A percentile compares a stretch with the other conserved stretches of the same genome.
These are phyloP conservation scores for Centella asiatica DNA, from an alignment of 129 eudicot species.

Conservation along the genomic window DNA sequence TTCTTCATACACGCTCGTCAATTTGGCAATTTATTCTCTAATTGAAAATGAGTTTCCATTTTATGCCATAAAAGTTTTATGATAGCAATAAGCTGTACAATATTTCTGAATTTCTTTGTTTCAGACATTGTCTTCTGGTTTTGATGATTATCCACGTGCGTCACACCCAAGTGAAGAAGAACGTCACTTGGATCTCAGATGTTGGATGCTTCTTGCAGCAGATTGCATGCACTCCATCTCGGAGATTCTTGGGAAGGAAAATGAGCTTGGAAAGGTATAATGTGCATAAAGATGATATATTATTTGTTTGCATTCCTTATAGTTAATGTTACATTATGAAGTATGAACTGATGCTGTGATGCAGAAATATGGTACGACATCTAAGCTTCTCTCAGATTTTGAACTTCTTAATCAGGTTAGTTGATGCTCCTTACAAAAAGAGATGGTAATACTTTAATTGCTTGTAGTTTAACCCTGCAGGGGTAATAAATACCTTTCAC, in stretches of 20 bases:
- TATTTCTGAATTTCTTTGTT: constrained; percentile 12
- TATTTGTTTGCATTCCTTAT: not conserved
- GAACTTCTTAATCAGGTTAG: constrained; percentile 80
- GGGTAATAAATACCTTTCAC: too few species aligned
- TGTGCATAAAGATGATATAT: not conserved
- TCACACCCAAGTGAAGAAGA: constrained; percentile 91
- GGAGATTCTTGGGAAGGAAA: constrained; percentile 39
- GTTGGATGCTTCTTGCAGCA: constrained; percentile 99
- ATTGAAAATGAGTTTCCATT: too few species aligned
- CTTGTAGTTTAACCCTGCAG: too few species aligned
- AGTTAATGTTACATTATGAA: not conserved
- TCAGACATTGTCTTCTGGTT: constrained; percentile 89
- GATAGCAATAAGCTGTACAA: too few species aligned
- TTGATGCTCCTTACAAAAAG: constrained; percentile 1
- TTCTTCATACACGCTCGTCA: too few species aligned
- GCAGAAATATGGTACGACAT: constrained; percentile 70
- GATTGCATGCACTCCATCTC: constrained; percentile 87
- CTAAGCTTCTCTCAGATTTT: constrained; percentile 75
- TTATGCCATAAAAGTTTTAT: too few species aligned
- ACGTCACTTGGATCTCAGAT: constrained; percentile 97
- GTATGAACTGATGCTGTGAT: constrained; percentile 10
- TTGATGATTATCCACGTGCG: constrained; percentile 99
- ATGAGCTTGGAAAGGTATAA: constrained; percentile 45
- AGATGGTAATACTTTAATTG: too few species aligned
- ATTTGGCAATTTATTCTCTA: too few species aligned